Base-by-base conservation (phyloP, 352 stramenopile species). In the Phytophthora pluvialis region DNA sequence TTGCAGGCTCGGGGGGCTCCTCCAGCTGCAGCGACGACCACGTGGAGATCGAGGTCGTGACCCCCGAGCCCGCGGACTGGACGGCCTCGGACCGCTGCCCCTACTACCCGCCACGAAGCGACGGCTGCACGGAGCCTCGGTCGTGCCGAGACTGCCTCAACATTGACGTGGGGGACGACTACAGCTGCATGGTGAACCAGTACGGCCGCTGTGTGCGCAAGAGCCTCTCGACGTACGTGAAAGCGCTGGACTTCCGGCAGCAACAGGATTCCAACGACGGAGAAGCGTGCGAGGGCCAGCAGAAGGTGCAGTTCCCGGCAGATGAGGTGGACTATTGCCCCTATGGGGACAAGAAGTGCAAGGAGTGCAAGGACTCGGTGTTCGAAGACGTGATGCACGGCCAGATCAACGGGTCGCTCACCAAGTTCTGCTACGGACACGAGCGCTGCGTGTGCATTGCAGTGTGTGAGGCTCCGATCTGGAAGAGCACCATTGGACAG, bases 121-220 rank as follows among this genome's bases (percentile, higher is more conserved):
- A 89, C 16, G 72, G 68, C 40, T 86, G 63, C 56, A 78, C 45
- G 25, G 61, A 86, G 35, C 76, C 81, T 11, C 73, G 81, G 9
- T 73, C 67, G 2, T 92, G 83, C 68, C 62, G 69, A 51, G 81
- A 90, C 70, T 92, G 83, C 60, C 70, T 93, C 10, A 88, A 88
- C 47, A 54, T 69, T 38, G 55, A 75, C 60, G 42, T 84, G n/a
- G 63, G 49, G 25, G 50, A 56, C 21, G 66, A 67, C 28, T 61
- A 74, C 35, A 75, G 66, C 21, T 81, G 73, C 56, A 78, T 78
- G 65, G 59, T 78, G 45, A 78, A 78, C 62, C 60, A 78, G 43
- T 77, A 74, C 47, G 73, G 66, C 11, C 73, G 70, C 18, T 81
- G 73, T 50, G 58, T 76, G n/a, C 55, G 64, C n/a, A 88, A 85